Conservation (phyloP, 2,329 filamentous ascomycete genomes). For the Plenodomus biglobosus region DNA sequence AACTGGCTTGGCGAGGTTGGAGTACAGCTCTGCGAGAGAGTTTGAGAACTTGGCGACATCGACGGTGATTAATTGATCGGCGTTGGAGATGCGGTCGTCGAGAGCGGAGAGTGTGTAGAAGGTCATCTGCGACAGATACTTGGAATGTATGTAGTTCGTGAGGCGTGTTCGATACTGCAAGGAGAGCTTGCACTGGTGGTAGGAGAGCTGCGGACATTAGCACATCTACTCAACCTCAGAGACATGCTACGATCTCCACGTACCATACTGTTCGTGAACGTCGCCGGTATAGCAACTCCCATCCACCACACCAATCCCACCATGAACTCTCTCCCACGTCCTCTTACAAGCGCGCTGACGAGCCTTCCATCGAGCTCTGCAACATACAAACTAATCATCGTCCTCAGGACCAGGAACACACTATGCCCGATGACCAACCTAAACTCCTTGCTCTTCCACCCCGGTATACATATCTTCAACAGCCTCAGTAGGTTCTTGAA, state of each 20-base stretch:
- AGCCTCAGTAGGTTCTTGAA: conserved; percentile 75
- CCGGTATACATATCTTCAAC: conserved; percentile 84
- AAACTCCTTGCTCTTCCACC: conserved; percentile 86
- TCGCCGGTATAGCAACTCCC: conserved; percentile 91
- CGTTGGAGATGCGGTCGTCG: conserved; percentile 97
- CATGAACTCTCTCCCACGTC: conserved; percentile 86
- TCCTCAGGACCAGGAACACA: conserved; percentile 86
- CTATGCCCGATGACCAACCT: conserved; percentile 86
- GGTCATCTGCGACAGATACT: conserved; percentile 95
- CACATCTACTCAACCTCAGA: background rate
- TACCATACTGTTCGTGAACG: conserved; percentile 98
- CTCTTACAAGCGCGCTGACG: conserved; percentile 88
- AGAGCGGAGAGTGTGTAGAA: conserved; percentile 95
- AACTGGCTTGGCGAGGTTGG: conserved; percentile 90
- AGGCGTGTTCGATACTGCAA: conserved; percentile 89
- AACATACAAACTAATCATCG: conserved; percentile 91
- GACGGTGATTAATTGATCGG: conserved; percentile 94
- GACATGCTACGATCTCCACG: conserved; percentile 31
- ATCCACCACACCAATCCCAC: conserved; percentile 96
- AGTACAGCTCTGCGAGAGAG: conserved; percentile 91
- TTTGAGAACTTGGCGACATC: conserved; percentile 97
- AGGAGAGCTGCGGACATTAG: conserved; percentile 68
- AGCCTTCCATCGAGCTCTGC: conserved; percentile 93
- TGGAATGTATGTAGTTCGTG: conserved; percentile 92
- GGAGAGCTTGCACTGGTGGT: conserved; percentile 93